phyloP scores from a whole-genome alignment of 2,329 filamentous ascomycete genomes.

The Ophiostoma sp. region DNA sequence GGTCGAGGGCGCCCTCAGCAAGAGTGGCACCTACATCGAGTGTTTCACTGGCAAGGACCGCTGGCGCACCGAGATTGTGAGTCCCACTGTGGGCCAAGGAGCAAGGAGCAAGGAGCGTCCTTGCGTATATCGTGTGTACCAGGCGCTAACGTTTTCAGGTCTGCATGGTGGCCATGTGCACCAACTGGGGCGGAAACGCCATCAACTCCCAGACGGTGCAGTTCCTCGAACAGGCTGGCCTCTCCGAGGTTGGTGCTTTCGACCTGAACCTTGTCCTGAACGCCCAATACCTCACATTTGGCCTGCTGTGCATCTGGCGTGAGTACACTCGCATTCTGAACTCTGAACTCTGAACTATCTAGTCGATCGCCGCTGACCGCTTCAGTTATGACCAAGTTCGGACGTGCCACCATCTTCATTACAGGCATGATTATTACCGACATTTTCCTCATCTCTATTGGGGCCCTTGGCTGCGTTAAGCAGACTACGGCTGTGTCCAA shows the following conservation, averaged over 20 bases:
- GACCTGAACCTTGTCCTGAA: neutral
- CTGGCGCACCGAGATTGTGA: slow-evolving; percentile 52
- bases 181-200: neutral
- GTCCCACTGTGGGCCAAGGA: too few relatives aligned
- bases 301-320: neutral
- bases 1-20: slow-evolving; percentile 53
- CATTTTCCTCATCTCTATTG: neutral
- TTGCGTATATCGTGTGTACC: too few relatives aligned
- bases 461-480: neutral
- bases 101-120: too few relatives aligned
- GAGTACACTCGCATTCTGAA: neutral
- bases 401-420: neutral
- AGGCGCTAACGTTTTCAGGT: slow-evolving; percentile 32
- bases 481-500: neutral
- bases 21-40: slow-evolving; percentile 51
- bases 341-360: neutral
- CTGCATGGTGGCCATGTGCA: slow-evolving; percentile 27
- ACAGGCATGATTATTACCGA: neutral
- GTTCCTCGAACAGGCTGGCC: neutral
- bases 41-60: slow-evolving; percentile 52
- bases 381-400: neutral
- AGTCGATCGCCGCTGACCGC: neutral
- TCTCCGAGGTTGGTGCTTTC: neutral
- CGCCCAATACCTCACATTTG: neutral
- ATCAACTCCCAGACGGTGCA: neutral